These are phyloP conservation scores for Xylariaceae sp. DNA, from an alignment of 2,329 filamentous ascomycete genomes.

Conservation along the genomic window DNA sequence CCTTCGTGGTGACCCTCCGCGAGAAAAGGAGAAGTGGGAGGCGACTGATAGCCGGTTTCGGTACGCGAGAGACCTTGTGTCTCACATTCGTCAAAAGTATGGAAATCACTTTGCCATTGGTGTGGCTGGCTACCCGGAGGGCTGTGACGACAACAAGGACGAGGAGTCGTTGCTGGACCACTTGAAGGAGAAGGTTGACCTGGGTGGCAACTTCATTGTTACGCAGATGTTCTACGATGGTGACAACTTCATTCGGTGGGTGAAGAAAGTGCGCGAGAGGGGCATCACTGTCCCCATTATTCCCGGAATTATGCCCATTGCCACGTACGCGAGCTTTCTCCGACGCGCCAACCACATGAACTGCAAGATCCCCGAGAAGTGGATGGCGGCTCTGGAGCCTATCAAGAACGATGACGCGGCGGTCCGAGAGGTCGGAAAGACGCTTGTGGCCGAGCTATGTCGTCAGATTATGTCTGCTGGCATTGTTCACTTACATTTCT, in stretches of 20 bases:
- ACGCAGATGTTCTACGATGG: constrained; percentile 99
- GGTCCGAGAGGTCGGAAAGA: constrained; percentile 84
- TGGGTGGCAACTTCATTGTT: constrained; percentile 87
- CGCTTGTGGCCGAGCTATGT: constrained; percentile 84
- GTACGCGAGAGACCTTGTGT: constrained; percentile 82
- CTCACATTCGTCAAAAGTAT: constrained; percentile 71
- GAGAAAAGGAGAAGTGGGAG: constrained; percentile 92
- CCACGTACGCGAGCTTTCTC: constrained; percentile 89
- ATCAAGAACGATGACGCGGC: constrained; percentile 95
- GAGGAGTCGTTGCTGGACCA: constrained; percentile 82
- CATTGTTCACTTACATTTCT: constrained; percentile 89
- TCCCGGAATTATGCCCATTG: constrained; percentile 90
- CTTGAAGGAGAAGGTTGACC: constrained; percentile 94
- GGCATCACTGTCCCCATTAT: constrained; percentile 82
- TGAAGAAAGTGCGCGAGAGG: constrained; percentile 73
- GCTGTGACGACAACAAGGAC: constrained; percentile 86
- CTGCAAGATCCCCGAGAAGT: constrained; percentile 73
- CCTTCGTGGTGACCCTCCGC: constrained; percentile 83
- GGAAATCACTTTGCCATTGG: constrained; percentile 95
- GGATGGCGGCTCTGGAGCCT: constrained; percentile 78
- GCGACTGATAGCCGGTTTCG: constrained; percentile 80
- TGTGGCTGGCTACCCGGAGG: constrained; percentile 93
- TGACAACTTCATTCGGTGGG: constrained; percentile 91
- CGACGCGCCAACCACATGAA: constrained; percentile 88
- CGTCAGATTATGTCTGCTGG: constrained; percentile 76